Base-by-base conservation (phyloP, 441 rosid genomes). In the Metrosideros polymorpha region DNA sequence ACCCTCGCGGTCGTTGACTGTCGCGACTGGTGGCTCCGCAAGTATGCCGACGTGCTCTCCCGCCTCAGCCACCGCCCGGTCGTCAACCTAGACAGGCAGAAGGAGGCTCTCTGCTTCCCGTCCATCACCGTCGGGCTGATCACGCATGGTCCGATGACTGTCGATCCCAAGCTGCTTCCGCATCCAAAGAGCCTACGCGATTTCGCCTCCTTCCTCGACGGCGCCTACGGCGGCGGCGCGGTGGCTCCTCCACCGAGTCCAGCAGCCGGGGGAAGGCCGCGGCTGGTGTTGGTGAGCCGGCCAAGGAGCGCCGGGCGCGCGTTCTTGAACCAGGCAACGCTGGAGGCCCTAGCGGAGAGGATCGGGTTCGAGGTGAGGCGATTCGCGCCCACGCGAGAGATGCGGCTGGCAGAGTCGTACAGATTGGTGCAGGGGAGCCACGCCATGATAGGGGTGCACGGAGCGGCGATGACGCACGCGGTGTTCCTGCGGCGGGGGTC, bases 11-110 rank as follows among this genome's bases (percentile, higher is more conserved):
- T 95, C 56, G 85, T 84, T 1, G 79, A 89, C 25, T 88, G 92
- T n/a, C 90, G 88, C 47, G 89, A 89, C 66, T 92, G 94, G 96
- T 96, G 98, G 98, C 45, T 93, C 85, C n/a, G 86, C 5, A 93
- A 89, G 87, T 94, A 92, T 85, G 87, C 79, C 12, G 89, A 93
- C 57, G 35, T 92, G 85, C 50, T 95, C 55, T 84, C 86, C 45
- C 59, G 71, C 24, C 87, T 95, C 39, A 92, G 90, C 61, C 89
- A 86, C 77, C 92, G 92, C 83, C 91, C 93, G 15, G 85, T 94
- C 71, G 79, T 94, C 87, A 71, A 76, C 82, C 92, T 93, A 4
- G 92, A 91, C 29, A 94, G 89, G 35, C 94, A 84, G 71, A 86
- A 91, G 47, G 85, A 87, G 86, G 84, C 93, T 2, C 93, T 93